Conservation (phyloP, 768 basidiomycete genomes). For the Podaxis sp. region DNA sequence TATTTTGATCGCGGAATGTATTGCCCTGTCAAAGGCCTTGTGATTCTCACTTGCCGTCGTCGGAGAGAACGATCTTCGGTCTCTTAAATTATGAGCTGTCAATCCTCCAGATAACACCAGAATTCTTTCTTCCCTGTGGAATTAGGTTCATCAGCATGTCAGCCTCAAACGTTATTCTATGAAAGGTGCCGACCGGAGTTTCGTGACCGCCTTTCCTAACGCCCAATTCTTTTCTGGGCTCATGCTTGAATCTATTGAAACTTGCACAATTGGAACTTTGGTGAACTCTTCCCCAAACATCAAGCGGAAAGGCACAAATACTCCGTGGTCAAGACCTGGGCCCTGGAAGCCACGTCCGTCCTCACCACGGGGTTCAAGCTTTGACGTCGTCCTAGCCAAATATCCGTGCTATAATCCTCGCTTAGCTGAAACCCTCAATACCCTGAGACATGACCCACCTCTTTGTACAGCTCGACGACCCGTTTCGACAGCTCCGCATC, state of each 20-base stretch:
- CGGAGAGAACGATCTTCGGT: constrained; percentile 50
- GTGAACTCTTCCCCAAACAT: constrained; percentile 74
- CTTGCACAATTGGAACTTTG: constrained; percentile 69
- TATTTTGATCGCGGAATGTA: constrained; percentile 52
- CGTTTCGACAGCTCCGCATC: constrained; percentile 55
- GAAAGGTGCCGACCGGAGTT: constrained; percentile 47
- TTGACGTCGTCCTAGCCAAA: constrained; percentile 43
- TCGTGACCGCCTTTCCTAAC: constrained; percentile 58
- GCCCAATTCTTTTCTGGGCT: constrained; percentile 64
- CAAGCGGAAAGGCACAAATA: constrained; percentile 74
- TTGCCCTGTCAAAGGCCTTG: constrained; percentile 59
- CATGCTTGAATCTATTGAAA: constrained; percentile 61
- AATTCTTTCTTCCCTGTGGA: constrained; percentile 58
- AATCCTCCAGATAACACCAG: constrained; percentile 73
- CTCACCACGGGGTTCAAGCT: constrained; percentile 53
- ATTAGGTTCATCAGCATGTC: constrained; percentile 16
- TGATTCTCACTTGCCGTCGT: constrained; percentile 45
- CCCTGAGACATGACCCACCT: constrained; percentile 32
- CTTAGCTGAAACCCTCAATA: background rate
- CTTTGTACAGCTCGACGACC: constrained; percentile 59
- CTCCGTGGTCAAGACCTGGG: constrained; percentile 75
- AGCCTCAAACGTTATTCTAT: background rate
- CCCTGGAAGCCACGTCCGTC: constrained; percentile 68
- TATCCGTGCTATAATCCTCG: constrained; percentile 1
- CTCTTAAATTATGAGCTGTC: constrained; percentile 64